Evolutionary conservation across 306 rosid species (phyloP), one percentile per base, ranked within the genome.

Genomic region (Cucurbita moschata): DNA sequence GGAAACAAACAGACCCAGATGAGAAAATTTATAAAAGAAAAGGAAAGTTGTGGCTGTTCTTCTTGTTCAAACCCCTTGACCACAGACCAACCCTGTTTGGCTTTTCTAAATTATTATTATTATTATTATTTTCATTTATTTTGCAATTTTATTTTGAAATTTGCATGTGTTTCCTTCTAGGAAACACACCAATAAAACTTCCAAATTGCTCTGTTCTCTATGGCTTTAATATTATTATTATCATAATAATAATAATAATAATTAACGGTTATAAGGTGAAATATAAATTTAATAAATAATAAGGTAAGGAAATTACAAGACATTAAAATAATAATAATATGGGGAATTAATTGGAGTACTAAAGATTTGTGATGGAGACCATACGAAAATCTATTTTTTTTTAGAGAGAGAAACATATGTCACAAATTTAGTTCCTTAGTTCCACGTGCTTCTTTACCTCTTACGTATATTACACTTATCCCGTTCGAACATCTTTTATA

Each of bases 131-230:
- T 9, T 13, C 12, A 11, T 61, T 44, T 44, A 8, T 66, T 66
- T 67, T 67, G 6, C 8, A 42, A 1, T 64, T 39, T 46, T 47
- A 68, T 68, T 18, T 68, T 21, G 43, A 7, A 68, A 68, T 68
- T 68, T 68, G 57, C 13, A 68, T 66, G 72, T 66, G 72, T 21
- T 66, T 66, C 72, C 72, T 66, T 5, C 2, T 69, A 47, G 74
- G 74, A 69, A 69, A 69, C 74, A 69, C 38, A 8, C 53, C 35
- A 15, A 64, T 1, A 16, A 8, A 40, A n/a, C n/a, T 1, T 39
- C 69, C 69, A 63, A 63, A n/a, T 43, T 64, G 11, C 9, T 64
- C 51, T 64, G 13, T 64, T 39, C 6, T 64, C 4, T 4, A 64
- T 64, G 26, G 10, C 8, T 3, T 16, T 63, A 3, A 64, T 40